These are phyloP conservation scores for Fraxinus sp. DNA, from an alignment of 305 asterid species.

Conservation along the genomic window DNA sequence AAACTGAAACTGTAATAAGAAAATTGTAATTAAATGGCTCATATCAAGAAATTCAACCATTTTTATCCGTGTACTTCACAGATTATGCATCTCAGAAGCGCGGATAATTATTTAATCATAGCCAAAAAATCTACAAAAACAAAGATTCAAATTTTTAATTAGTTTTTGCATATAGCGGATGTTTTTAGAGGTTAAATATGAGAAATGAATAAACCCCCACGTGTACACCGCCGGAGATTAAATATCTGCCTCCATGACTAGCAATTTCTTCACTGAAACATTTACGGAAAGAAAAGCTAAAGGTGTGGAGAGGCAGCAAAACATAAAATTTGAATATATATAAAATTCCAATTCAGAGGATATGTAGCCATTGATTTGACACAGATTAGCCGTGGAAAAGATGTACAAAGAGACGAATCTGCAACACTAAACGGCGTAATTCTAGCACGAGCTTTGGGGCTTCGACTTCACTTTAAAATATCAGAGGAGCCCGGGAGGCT, in stretches of 20 bases:
- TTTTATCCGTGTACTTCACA: constrained; percentile 34
- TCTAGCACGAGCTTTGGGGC: constrained; percentile 68
- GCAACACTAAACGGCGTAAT: constrained; percentile 53
- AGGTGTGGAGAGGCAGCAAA: constrained; percentile 52
- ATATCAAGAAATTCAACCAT: constrained; percentile 65
- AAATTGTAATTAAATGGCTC: constrained; percentile 29
- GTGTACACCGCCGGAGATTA: constrained; percentile 42
- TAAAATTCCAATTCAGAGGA: neutral
- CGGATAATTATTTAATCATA: constrained; percentile 45
- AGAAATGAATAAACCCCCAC: constrained; percentile 45
- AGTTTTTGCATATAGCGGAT: constrained; percentile 27
- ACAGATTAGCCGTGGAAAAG: constrained; percentile 41
- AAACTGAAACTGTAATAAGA: neutral
- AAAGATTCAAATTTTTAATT: neutral
- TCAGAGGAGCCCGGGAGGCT: constrained; percentile 71
- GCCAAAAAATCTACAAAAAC: constrained; percentile 5
- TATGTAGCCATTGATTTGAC: constrained; percentile 51
- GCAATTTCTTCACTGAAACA: constrained; percentile 25
- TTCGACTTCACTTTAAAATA: constrained; percentile 31
- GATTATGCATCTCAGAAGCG: constrained; percentile 58
- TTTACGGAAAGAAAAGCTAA: constrained; percentile 40
- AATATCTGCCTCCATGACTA: constrained; percentile 56
- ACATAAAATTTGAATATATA: neutral
- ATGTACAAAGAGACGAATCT: constrained; percentile 42
- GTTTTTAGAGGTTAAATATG: constrained; percentile 52